Percentiles rank a stretch among this genome's conserved stretches.
Evolutionary conservation across 2,329 filamentous ascomycete species (phyloP).

Genomic region (Cytospora paraplurivora): DNA sequence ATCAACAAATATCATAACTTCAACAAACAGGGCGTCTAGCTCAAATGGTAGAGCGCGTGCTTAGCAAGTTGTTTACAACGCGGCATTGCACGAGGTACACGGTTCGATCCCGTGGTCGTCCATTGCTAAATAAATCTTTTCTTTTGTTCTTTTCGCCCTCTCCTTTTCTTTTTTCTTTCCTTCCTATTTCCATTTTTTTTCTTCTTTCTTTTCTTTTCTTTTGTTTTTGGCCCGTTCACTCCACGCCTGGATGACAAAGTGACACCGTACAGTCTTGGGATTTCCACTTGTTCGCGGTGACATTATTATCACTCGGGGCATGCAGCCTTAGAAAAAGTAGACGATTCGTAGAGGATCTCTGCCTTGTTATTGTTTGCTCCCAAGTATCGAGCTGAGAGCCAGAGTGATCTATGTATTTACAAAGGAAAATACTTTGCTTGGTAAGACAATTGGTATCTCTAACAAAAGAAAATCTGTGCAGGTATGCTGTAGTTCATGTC

Average conservation of each 20-base stretch:
- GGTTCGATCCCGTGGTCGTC: conserved; percentile 25
- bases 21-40: conserved; percentile 24
- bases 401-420: conserved; percentile 5
- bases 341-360: not conserved
- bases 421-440: conserved; percentile 11
- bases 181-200: no score
- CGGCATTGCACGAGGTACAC: conserved; percentile 23
- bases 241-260: no score
- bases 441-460: conserved; percentile 12
- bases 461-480: conserved; percentile 11
- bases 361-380: not conserved
- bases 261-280: no score
- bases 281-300: no score
- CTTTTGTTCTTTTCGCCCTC: no score
- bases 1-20: no score
- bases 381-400: not conserved
- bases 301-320: no score
- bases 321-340: not conserved
- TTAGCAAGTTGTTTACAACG: conserved; percentile 16
- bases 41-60: conserved; percentile 25
- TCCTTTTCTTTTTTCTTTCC: no score
- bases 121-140: no score
- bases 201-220: not conserved
- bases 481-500: conserved; percentile 6
- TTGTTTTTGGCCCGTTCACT: not conserved